Evolutionary conservation across 2,329 filamentous ascomycete genomes (phyloP).

Genomic region (Epichloe sp.): DNA sequence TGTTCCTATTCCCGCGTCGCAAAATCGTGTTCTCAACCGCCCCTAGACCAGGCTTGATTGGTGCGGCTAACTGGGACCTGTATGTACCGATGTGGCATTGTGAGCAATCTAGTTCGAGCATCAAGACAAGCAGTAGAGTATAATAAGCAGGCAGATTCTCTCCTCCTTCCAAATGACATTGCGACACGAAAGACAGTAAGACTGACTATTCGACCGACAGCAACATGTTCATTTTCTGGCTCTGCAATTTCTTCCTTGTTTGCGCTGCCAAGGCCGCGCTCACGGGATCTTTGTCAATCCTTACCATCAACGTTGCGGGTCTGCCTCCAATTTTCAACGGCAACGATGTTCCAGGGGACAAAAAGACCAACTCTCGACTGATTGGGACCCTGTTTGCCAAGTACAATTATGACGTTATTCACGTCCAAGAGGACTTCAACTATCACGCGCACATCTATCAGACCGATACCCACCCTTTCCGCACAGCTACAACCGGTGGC

Average conservation of each 20-base stretch:
- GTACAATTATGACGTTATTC: neutral
- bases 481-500: neutral
- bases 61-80: too few relatives aligned
- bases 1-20: too few relatives aligned
- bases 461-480: neutral
- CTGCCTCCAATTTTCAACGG: neutral
- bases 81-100: too few relatives aligned
- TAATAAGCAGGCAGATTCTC: too few relatives aligned
- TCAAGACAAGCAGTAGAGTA: too few relatives aligned
- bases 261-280: neutral
- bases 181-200: neutral
- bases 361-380: neutral
- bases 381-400: neutral
- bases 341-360: neutral
- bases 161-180: neutral
- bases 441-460: neutral
- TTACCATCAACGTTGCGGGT: neutral
- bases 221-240: neutral
- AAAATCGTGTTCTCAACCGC: too few relatives aligned
- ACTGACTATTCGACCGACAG: neutral
- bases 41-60: too few relatives aligned
- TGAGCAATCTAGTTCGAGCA: too few relatives aligned
- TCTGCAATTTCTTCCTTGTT: neutral
- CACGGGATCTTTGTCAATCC: neutral
- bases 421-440: neutral